phyloP scores from a whole-genome alignment of 257 asterid genomes.

The Scutellaria barbata region DNA sequence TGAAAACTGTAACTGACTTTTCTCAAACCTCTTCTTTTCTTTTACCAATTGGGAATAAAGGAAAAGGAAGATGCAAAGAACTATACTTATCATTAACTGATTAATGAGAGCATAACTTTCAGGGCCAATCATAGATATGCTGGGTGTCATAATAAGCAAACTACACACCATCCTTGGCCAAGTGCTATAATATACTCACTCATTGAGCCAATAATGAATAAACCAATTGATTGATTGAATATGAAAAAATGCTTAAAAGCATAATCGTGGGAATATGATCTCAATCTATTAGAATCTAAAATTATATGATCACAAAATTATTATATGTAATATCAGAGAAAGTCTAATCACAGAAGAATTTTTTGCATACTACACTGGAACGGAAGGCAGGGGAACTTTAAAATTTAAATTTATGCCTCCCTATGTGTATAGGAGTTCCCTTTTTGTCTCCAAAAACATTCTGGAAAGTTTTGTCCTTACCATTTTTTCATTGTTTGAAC shows the following conservation, averaged over 20 bases:
- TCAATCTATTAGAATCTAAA: constrained; percentile 1
- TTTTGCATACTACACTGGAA: too few species aligned
- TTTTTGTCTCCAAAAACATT: constrained; percentile 2
- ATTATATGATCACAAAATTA: neutral
- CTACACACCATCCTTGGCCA: neutral
- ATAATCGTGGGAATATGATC: constrained; percentile 12
- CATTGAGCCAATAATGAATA: neutral
- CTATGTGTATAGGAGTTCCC: neutral
- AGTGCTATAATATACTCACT: neutral
- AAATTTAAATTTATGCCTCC: neutral
- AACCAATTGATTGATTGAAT: constrained; percentile 1
- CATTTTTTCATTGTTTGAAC: constrained; percentile 8
- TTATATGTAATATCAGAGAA: neutral
- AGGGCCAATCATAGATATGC: too few species aligned
- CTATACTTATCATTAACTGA: neutral
- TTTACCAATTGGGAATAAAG: neutral
- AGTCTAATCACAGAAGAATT: neutral
- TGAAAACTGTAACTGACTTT: constrained; percentile 4
- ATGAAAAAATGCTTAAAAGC: neutral
- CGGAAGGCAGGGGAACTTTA: too few species aligned
- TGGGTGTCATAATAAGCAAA: neutral
- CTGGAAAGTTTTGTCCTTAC: neutral
- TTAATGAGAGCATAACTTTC: constrained; percentile 4
- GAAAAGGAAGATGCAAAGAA: neutral
- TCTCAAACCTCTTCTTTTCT: neutral